Conservation (phyloP, 495 filamentous ascomycete genomes). For the Neurospora sp. region DNA sequence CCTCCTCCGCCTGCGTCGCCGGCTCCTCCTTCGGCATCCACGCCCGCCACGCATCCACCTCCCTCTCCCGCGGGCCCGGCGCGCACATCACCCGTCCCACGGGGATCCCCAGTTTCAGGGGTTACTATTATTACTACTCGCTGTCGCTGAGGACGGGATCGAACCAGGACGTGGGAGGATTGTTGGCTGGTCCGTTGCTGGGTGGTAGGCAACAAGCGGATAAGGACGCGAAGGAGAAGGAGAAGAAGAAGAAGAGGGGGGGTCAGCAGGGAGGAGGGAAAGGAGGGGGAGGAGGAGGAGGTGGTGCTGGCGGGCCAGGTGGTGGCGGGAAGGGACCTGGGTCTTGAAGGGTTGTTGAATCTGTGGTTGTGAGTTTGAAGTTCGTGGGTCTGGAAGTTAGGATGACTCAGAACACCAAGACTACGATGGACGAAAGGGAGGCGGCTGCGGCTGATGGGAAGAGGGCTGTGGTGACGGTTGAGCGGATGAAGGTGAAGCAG, state of each 20-base stretch:
- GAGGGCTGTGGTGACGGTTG: background rate
- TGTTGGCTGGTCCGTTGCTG: background rate
- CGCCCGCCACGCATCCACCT: background rate
- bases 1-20: background rate
- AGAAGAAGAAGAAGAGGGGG: background rate
- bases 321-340: background rate
- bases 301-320: background rate
- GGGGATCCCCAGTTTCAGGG: background rate
- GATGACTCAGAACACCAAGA: background rate
- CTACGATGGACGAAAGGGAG: background rate
- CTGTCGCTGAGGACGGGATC: background rate
- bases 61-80: background rate
- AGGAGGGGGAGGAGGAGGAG: background rate
- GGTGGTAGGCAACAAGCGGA: background rate
- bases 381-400: background rate
- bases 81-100: background rate
- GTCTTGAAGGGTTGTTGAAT: background rate
- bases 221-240: background rate
- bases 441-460: background rate
- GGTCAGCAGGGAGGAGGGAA: background rate
- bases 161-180: background rate
- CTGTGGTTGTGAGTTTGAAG: background rate
- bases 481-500: slow-evolving; percentile 1
- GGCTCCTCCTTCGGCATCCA: background rate
- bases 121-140: background rate